Base-by-base conservation (phyloP, 257 asterid genomes). In the Fraxinus cuspidata region DNA sequence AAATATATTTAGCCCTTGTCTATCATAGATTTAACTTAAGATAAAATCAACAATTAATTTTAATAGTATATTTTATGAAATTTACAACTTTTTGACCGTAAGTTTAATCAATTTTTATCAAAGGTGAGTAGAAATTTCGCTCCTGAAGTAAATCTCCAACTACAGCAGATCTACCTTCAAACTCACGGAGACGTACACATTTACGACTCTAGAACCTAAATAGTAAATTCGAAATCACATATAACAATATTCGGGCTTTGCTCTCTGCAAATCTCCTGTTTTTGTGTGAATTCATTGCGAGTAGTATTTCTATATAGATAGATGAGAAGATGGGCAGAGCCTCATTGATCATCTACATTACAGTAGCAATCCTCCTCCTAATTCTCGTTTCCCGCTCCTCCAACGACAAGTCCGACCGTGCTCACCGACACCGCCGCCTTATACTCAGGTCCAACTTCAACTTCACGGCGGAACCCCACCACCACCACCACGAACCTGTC, bases 391-490 rank as follows among this genome's bases (percentile, higher is more conserved):
- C 96, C 77, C 96, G 88, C 71, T 88, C 93, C 81, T 84, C 93
- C 82, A 77, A 87, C 83, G 37, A 82, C 77, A 84, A 80, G 63
- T 74, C 86, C 84, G 81, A 78, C 79, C 70, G 76, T 80, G 29
- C 28, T 23, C 77, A 70, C 68, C 94, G 96, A 82, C 90, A 88
- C 86, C 97, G 97, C 81, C 98, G 98, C 82, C 93, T 95, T 66
- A 90, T 83, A 73, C 81, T 93, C 80, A 95, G 99, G 15, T 94
- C 99, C 4, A 92, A 92, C 91, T 94, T 92, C 87, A 90, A 91
- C 49, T 89, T 91, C 80, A 31, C 92, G 51, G 72, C 79, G 32
- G 40, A 32, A 10, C 58, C 60, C 81, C 77, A 42, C 70, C 75
- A 32, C 72, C 75, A 32, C 74, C 87, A 79, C 78, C 88, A 78